A percentile compares a stretch with the other conserved stretches of the same genome.
Conservation (phyloP, 495 filamentous ascomycete genomes). For the Talaromyces wortmannii region DNA sequence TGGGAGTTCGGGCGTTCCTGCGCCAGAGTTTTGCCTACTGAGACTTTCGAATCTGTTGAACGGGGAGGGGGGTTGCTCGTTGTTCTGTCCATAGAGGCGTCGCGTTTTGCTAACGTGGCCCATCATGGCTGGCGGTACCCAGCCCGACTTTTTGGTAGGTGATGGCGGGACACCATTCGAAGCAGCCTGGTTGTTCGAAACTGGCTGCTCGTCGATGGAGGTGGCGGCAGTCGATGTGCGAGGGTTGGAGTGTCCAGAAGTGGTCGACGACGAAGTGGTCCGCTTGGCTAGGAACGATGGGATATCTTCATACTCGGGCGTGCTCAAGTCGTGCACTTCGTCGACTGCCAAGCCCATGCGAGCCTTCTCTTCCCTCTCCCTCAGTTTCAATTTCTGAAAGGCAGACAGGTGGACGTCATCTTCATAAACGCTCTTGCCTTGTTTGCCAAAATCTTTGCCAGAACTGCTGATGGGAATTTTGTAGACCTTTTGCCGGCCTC, state of each 20-base stretch:
- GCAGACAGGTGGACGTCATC: constrained; percentile 74
- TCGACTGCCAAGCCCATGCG: constrained; percentile 21
- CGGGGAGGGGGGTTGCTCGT: constrained; percentile 73
- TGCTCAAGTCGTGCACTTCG: constrained; percentile 13
- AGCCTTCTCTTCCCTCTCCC: constrained; percentile 45
- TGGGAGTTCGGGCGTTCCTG: constrained; percentile 30
- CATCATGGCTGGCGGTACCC: constrained; percentile 25
- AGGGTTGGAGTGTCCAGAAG: constrained; percentile 61
- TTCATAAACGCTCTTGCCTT: constrained; percentile 72
- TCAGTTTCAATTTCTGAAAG: constrained; percentile 66
- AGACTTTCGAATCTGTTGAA: constrained; percentile 74
- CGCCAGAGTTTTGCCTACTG: constrained; percentile 35
- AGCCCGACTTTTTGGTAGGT: not conserved
- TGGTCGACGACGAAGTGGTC: constrained; percentile 82
- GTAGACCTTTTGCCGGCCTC: constrained; percentile 93
- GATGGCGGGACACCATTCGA: not conserved
- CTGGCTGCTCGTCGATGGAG: constrained; percentile 73
- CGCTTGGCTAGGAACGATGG: constrained; percentile 68
- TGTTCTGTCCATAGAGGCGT: constrained; percentile 81
- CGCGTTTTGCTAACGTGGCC: constrained; percentile 57
- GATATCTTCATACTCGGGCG: constrained; percentile 46
- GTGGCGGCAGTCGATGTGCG: constrained; percentile 87
- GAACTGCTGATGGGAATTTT: constrained; percentile 63
- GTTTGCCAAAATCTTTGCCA: constrained; percentile 41
- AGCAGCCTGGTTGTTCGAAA: constrained; percentile 19